A percentile compares a stretch with the other conserved stretches of the same genome.
phyloP scores from a whole-genome alignment of 148 eudicot genomes.

The Nyssa sinensis region DNA sequence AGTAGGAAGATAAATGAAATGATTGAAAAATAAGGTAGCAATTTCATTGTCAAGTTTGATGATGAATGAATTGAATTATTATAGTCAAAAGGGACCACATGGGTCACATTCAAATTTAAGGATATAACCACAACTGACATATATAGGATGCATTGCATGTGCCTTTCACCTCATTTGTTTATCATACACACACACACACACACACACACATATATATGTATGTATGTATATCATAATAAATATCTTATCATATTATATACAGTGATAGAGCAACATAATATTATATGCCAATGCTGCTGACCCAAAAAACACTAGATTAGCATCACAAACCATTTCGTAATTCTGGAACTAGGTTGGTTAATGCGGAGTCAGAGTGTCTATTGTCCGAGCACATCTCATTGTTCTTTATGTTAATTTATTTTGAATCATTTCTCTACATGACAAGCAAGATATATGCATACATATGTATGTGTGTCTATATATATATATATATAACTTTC shows the following conservation, averaged over 20 bases:
- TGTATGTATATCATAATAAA: not conserved
- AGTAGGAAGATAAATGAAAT: not conserved
- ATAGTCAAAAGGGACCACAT: too few relatives aligned
- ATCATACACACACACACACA: too few relatives aligned
- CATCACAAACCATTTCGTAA: conserved; percentile 1
- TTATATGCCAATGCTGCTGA: not conserved
- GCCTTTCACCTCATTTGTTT: too few relatives aligned
- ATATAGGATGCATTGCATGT: not conserved
- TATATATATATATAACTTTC: too few relatives aligned
- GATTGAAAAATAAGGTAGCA: not conserved
- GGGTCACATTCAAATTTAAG: too few relatives aligned
- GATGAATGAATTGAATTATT: not conserved
- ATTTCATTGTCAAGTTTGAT: not conserved
- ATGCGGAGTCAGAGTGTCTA: not conserved
- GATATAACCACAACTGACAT: not conserved
- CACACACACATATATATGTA: too few relatives aligned
- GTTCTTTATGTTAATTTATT: not conserved
- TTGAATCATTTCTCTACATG: too few relatives aligned
- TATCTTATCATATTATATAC: not conserved
- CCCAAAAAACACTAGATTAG: not conserved
- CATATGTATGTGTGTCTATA: too few relatives aligned
- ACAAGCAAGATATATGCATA: too few relatives aligned
- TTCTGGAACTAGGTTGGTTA: not conserved
- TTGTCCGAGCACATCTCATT: not conserved
- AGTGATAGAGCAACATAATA: not conserved